These are phyloP conservation scores for Myxozyma vanderwaltii DNA, from an alignment of 805 yeast genomes.

Conservation along the genomic window DNA sequence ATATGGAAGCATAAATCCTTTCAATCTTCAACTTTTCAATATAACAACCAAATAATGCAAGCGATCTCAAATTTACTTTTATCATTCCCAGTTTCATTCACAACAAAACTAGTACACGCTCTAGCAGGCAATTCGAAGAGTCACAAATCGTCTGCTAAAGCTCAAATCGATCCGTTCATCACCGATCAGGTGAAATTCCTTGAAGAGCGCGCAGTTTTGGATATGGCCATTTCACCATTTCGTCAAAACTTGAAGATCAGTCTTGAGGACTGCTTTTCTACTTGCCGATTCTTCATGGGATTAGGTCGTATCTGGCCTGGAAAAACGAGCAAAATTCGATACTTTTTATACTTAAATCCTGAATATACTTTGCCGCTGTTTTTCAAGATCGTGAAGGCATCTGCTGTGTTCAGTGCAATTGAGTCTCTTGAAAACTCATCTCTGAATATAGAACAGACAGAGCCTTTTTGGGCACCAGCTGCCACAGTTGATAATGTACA, in stretches of 20 bases:
- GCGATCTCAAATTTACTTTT: conserved; percentile 18
- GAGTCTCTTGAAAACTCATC: not conserved
- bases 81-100: conserved; percentile 3
- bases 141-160: not conserved
- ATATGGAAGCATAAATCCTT: conserved; percentile 11
- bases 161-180: conserved; percentile 8
- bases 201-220: conserved; percentile 16
- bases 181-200: conserved; percentile 5
- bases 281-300: conserved; percentile 20
- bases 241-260: not conserved
- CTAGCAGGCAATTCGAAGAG: not conserved
- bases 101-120: conserved; percentile 13
- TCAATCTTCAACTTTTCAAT: not conserved
- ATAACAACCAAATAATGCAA: conserved; percentile 9
- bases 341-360: conserved; percentile 24
- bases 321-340: conserved; percentile 22
- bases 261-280: conserved; percentile 8
- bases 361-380: conserved; percentile 26
- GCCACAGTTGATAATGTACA: not conserved
- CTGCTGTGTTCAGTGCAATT: conserved; percentile 12
- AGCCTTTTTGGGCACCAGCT: conserved; percentile 18
- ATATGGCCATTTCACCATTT: conserved; percentile 20
- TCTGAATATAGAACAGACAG: not conserved
- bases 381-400: conserved; percentile 12
- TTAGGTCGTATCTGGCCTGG: conserved; percentile 28